Evolutionary conservation across 164 flowering plant species (phyloP), one percentile per base, ranked within the genome.

Genomic region (Cinnamomum chago): DNA sequence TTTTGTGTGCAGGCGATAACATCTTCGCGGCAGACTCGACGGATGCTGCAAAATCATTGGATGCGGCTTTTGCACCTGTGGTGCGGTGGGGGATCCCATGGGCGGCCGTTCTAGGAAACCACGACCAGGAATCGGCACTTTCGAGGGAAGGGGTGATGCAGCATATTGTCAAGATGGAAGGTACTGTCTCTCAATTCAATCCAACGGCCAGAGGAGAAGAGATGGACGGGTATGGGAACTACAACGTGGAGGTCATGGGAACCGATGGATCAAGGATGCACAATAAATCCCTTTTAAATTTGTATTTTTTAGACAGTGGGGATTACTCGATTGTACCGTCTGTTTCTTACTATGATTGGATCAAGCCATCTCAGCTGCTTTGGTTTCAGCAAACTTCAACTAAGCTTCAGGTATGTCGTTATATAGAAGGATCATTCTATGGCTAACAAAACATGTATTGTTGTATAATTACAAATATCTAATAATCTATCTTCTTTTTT

Each of bases 61-160:
- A 92, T 72, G 89, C 89, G 50, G 95, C 96, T 40, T 92, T 93
- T 82, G 89, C 86, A 2, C 88, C 95, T 0, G 99, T 93, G 24
- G 73, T 92, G 50, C 58, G 77, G 18, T 83, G 96, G 11, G 95
- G 11, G 55, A 86, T 89, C 67, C 98, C 99, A 15, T 95, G 99
- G 99, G 98, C 89, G 2, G 99, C 96, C 25, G 91, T 95, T 30
- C 83, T 93, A 17, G 99, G 99, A 24, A 95, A 95, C 86, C 99
- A 95, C 73, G 99, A 95, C 72, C 97, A 92, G 76, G 95, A 95
- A 82, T 85, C 90, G 11, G 77, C 92, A 0, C 80, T 93, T 27
- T 85, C 93, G 2, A 86, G 98, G 82, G 89, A 84, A 82, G 93
- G 83, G 3, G 92, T 95, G 67, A 95, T 95, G 99, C 90, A 83